Base-by-base conservation (phyloP, 768 basidiomycete genomes). In the Tephrocybe sp. region DNA sequence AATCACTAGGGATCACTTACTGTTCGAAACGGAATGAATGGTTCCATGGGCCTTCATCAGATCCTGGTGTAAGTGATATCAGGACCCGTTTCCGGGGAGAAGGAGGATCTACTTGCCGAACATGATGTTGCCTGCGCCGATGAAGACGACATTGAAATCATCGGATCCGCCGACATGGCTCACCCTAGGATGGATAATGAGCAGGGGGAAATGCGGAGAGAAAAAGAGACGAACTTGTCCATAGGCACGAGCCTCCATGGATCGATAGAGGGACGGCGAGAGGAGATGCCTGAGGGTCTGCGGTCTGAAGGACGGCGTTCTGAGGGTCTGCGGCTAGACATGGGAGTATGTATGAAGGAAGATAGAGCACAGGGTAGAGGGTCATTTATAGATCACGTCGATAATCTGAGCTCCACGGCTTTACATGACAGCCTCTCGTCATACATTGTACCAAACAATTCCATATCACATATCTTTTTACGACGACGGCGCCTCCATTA, bases 51-150 rank as follows among this genome's bases (percentile, higher is more conserved):
- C 91, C 92, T 64, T 93, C 90, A 37, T 85, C 83, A 44, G 89
- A 92, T 52, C 90, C 90, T 92, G 66, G 21, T 37, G 10, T 11
- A 33, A 25, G 37, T 49, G 34, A 25, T 39, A 20, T 55, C 34
- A 32, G 39, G 28, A 20, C 41, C 26, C 9, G 38, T 24, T 11
- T 21, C 15, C 33, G 45, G 25, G 11, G 15, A 10, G n/a, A 14
- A 30, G 23, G 32, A 40, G 18, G 48, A 64, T 37, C 54, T 54
- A 18, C 72, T 50, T 47, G 84, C 94, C 95, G 65, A 98, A 98
- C 93, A 97, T 97, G 73, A 98, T 95, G 73, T 97, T 96, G 14
- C 94, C 95, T 23, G 95, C 95, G 45, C 95, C 95, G 59, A 98
- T 77, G 70, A 96, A 94, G 66, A 96, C 84, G 48, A 98, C 86